phyloP scores from a whole-genome alignment of 2,329 filamentous ascomycete species.

The Colletotrichum sublineola region DNA sequence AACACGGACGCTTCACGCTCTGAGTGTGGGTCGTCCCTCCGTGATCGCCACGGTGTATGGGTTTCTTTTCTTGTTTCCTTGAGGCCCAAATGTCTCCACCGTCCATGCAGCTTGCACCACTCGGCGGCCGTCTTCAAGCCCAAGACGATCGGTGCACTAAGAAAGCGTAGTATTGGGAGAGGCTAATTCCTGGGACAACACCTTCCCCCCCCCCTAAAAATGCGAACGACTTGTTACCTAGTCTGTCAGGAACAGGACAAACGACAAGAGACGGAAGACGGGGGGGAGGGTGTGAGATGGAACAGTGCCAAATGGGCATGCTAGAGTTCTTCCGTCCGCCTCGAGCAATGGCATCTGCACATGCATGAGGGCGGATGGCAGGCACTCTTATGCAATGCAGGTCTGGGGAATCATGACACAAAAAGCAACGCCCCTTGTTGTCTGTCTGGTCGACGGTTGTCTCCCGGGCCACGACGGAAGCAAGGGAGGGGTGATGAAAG shows the following conservation, averaged over 20 bases:
- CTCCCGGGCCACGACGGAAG: background rate
- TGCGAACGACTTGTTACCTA: background rate
- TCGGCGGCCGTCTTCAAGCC: background rate
- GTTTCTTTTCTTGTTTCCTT: slow-evolving; percentile 13
- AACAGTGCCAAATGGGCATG: background rate
- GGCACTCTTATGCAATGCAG: background rate
- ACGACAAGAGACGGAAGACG: too few species aligned
- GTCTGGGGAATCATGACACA: background rate
- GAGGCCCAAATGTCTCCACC: slow-evolving; percentile 21
- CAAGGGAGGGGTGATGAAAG: background rate
- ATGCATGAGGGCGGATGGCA: background rate
- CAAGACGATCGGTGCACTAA: background rate
- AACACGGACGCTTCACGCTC: slow-evolving; percentile 23
- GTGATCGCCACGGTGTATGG: background rate
- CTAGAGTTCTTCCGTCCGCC: background rate
- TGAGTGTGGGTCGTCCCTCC: slow-evolving; percentile 12
- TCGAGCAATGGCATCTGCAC: background rate
- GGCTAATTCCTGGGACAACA: background rate
- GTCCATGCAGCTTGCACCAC: slow-evolving; percentile 29
- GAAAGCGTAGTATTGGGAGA: background rate
- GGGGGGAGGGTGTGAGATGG: background rate
- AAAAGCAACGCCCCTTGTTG: background rate
- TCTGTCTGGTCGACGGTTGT: background rate
- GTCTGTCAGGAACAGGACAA: slow-evolving; percentile 6
- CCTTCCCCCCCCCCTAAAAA: too few species aligned